Evolutionary conservation across 805 yeast genomes (phyloP), one percentile per base, ranked within the genome.

Genomic region (Hanseniaspora lindneri): DNA sequence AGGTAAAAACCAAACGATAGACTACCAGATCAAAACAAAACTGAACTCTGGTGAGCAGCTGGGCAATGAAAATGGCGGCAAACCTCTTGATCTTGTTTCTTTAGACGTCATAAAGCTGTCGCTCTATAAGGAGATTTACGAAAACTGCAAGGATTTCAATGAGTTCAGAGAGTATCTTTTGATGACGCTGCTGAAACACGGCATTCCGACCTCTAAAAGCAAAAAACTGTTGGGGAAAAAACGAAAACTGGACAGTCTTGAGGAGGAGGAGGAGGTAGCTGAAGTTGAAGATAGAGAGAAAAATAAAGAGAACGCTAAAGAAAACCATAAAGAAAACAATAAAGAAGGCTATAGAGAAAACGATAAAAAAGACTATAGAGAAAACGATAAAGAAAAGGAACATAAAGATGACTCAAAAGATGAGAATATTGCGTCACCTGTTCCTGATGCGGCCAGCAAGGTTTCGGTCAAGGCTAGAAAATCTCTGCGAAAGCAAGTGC

Each of bases 41-140:
- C 17, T 37, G 16, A 37, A 37, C 16, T 23, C 41, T 16, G 41
- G 27, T 8, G 41, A 37, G 19, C 13, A 14, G 3, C 25, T 37
- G 20, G 14, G 16, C n/a, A 25, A 13, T 24, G 20, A n/a, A 14
- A 37, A 25, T 25, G 11, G n/a, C 3, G 11, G 23, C 4, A 36
- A 36, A 9, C 11, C 28, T 4, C 6, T 14, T 21, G 28, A 7
- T 27, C 11, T 11, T 23, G 16, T 36, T 8, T 21, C 33, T 20
- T 37, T 35, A 14, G 49, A 44, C 24, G 21, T 39, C 10, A 14
- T 44, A 14, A 37, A 24, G 16, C 19, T 44, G 29, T 30, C 42
- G 9, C 37, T 44, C 16, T 44, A 39, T 25, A 44, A 44, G 20
- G 49, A 44, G 13, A 44, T 44, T 16, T 44, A 44, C 17, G 49